Conservation (phyloP, 257 asterid species). For the Datura wrightii region DNA sequence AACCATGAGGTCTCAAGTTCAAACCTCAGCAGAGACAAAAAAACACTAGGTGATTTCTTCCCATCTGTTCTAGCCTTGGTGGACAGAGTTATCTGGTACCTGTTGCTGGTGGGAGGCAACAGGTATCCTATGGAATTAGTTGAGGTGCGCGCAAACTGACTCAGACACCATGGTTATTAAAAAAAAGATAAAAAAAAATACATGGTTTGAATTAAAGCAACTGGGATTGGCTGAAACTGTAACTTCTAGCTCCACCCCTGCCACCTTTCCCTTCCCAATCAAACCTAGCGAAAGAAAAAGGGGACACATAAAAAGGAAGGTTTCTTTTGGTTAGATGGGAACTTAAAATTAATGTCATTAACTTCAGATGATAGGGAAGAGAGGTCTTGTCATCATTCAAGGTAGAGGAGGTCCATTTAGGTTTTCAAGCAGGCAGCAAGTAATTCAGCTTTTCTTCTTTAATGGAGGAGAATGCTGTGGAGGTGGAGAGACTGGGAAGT, state of each 20-base stretch:
- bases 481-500: neutral
- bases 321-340: neutral
- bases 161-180: too few relatives aligned
- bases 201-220: neutral
- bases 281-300: neutral
- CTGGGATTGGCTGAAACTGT: neutral
- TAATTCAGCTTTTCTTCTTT: constrained; percentile 4
- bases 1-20: too few relatives aligned
- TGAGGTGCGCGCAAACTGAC: too few relatives aligned
- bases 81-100: too few relatives aligned
- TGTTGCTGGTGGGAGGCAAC: too few relatives aligned
- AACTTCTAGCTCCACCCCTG: neutral
- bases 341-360: neutral
- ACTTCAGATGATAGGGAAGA: neutral
- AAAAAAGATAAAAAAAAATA: neutral
- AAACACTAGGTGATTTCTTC: too few relatives aligned
- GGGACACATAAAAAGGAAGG: neutral
- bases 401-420: constrained; percentile 15
- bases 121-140: too few relatives aligned
- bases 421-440: neutral
- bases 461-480: neutral
- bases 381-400: neutral
- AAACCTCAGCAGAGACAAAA: too few relatives aligned
- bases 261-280: neutral
- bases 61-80: too few relatives aligned